phyloP scores from a whole-genome alignment of 768 basidiomycete genomes.

The Megacollybia marginata region DNA sequence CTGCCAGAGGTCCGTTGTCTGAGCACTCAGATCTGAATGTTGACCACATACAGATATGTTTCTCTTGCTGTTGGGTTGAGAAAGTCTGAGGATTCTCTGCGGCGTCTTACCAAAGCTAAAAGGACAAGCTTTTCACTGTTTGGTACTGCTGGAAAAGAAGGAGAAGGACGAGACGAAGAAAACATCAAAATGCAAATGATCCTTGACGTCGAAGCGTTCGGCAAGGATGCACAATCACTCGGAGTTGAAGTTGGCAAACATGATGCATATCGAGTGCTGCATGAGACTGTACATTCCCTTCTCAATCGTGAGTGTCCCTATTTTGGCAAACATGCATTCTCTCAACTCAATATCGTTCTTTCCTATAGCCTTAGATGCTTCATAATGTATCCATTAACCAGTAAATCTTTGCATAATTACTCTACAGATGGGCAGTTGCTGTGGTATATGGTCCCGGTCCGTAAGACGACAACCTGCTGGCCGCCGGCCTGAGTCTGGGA shows the following conservation, averaged over 20 bases:
- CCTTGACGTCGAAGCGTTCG: constrained; percentile 80
- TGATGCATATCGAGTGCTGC: constrained; percentile 46
- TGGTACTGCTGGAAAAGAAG: constrained; percentile 39
- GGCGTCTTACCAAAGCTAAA: constrained; percentile 83
- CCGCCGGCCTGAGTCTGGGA: constrained; percentile 3
- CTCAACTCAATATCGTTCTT: neutral
- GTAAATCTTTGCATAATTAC: neutral
- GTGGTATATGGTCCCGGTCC: constrained; percentile 59
- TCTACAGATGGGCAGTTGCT: constrained; percentile 1
- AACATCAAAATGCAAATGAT: constrained; percentile 79
- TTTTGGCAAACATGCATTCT: neutral
- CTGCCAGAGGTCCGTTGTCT: constrained; percentile 44
- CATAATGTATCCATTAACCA: neutral
- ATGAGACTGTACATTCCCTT: constrained; percentile 49
- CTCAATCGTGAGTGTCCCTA: constrained; percentile 21
- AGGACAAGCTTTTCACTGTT: constrained; percentile 71
- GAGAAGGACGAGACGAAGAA: constrained; percentile 83
- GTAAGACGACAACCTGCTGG: constrained; percentile 36
- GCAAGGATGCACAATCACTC: constrained; percentile 63
- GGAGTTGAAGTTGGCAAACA: constrained; percentile 54
- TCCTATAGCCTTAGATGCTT: constrained; percentile 3
- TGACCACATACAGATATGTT: constrained; percentile 50
- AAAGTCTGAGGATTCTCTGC: constrained; percentile 87
- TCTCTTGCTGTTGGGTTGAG: constrained; percentile 76
- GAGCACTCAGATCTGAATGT: no score